A percentile compares a stretch with the other conserved stretches of the same genome.
phyloP scores from a whole-genome alignment of 1,284 basidiomycete species.

The Tilletiopsis washingtonensis region DNA sequence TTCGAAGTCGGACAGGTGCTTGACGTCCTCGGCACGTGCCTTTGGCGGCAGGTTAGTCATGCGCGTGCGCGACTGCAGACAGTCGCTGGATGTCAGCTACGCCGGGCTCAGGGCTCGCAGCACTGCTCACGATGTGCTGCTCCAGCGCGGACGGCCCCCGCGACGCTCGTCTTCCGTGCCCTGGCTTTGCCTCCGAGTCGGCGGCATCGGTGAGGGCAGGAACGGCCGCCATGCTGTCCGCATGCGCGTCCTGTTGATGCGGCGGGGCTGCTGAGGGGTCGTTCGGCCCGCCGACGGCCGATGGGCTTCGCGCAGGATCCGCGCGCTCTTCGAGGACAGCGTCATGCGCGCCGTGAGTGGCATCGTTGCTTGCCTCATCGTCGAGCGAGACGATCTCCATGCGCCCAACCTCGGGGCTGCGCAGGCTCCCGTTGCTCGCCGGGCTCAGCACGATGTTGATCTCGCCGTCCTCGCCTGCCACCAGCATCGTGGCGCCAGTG shows the following conservation, averaged over 20 bases:
- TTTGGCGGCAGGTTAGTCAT: constrained; percentile 80
- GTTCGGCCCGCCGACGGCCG: neutral
- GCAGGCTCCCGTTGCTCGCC: too few relatives aligned
- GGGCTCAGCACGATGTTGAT: neutral
- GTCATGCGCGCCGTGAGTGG: too few relatives aligned
- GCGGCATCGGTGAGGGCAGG: neutral
- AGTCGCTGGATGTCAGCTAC: neutral
- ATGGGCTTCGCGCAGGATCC: neutral
- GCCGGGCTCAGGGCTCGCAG: neutral
- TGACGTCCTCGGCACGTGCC: constrained; percentile 65
- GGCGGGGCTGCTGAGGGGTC: neutral
- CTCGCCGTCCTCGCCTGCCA: constrained; percentile 7
- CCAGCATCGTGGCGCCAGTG: constrained; percentile 4
- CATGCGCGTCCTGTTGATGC: neutral
- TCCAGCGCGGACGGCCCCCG: constrained; percentile 52
- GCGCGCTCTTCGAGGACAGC: neutral
- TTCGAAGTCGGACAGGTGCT: constrained; percentile 81
- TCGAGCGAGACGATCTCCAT: too few relatives aligned
- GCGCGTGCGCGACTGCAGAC: constrained; percentile 54
- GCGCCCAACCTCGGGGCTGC: too few relatives aligned
- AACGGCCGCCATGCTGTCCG: neutral
- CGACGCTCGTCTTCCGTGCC: neutral
- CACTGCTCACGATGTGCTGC: constrained; percentile 38
- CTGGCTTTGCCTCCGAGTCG: neutral
- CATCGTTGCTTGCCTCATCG: too few relatives aligned